Base-by-base conservation (phyloP, 2,329 filamentous ascomycete species). In the Calycina marina region DNA sequence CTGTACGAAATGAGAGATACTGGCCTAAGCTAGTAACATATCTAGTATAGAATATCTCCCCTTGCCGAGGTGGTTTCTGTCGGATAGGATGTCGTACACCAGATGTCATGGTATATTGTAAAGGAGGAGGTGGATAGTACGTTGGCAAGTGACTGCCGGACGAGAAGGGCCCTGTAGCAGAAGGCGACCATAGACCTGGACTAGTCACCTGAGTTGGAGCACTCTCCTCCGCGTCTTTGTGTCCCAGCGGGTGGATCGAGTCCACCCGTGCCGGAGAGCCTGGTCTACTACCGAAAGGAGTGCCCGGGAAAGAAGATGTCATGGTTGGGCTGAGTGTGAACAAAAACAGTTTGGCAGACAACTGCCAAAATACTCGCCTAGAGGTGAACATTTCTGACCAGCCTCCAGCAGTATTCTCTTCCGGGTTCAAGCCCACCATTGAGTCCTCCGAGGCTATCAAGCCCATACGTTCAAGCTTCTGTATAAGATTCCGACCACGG, bases 401-500 rank as follows among this genome's bases (percentile, higher is more conserved):
- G 32, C 69, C 73, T 25, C 75, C 68, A 6, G 69, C 63, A 20
- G 65, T 63, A 28, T 72, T 69, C 31, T 77, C 69, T 26, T 74
- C 66, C 10, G 70, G 54, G 22, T 70, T 67, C 1, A 67, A 62
- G 4, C 83, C 83, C 2, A 90, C 80, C 1, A 70, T 68, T 0
- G 81, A 83, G 47, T 92, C 77, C 33, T 81, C 68, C 14, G 69
- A 79, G 0, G 77, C 65, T 31, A 94, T 74, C 32, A 96, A 57
- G 1, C 86, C 85, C 85, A 94, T 94, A 34, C 85, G 72, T 60
- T 94, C 88, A 27, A 94, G 69, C 61, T 94, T 93, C 14, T 82
- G 81, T 26, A 94, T 69, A 41, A 93, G 60, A 42, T 90, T 84
- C 37, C 49, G 74, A 24, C 81, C 78, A 43, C 84, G 76, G 53